Conservation (phyloP, 257 asterid genomes). For the Forsythia suspensa region DNA sequence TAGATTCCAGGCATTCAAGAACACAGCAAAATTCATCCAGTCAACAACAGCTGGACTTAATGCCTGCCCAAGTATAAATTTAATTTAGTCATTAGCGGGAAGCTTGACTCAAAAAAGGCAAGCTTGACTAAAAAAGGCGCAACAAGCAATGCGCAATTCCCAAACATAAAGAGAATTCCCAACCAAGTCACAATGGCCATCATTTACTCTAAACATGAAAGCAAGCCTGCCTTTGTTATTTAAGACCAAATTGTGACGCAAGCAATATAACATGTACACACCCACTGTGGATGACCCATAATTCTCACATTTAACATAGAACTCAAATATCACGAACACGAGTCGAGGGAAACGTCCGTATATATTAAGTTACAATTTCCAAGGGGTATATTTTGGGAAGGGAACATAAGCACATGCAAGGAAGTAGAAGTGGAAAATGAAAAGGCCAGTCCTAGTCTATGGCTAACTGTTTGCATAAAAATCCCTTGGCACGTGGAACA, state of each 20-base stretch:
- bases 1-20: slow-evolving; percentile 88
- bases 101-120: background rate
- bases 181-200: background rate
- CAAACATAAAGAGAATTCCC: background rate
- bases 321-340: background rate
- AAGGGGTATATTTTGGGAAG: background rate
- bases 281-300: background rate
- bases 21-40: slow-evolving; percentile 82
- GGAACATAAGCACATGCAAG: background rate
- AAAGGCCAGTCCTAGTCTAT: background rate
- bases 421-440: background rate
- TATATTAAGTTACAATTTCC: background rate
- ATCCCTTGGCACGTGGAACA: background rate
- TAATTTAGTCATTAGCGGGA: background rate
- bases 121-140: background rate
- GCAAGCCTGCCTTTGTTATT: background rate
- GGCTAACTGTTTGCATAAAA: background rate
- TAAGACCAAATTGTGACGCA: background rate
- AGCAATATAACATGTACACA: background rate
- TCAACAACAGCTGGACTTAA: slow-evolving; percentile 48
- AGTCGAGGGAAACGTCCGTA: background rate
- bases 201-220: background rate
- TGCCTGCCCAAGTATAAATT: slow-evolving; percentile 44
- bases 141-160: background rate
- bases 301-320: background rate